Evolutionary conservation across 345 rosid genomes (phyloP).

Genomic region (Ricinus communis): DNA sequence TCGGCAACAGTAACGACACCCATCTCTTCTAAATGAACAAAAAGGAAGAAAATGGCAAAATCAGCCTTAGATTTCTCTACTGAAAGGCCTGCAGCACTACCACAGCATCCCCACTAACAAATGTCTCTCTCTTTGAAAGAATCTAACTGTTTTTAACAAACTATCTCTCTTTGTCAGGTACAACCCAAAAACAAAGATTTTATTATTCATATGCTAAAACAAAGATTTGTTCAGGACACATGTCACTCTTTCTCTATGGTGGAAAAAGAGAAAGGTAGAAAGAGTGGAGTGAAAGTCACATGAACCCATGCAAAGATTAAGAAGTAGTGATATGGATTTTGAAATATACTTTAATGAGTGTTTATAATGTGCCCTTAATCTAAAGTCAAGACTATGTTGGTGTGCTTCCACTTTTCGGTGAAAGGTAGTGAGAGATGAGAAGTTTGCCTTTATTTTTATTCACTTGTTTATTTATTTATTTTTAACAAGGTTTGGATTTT

Average conservation of each 20-base stretch:
- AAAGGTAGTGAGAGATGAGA: slow-evolving; percentile 27
- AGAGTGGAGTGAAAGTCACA: slow-evolving; percentile 41
- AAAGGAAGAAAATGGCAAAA: slow-evolving; percentile 6
- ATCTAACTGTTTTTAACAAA: slow-evolving; percentile 27
- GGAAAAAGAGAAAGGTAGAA: slow-evolving; percentile 12
- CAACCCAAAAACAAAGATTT: slow-evolving; percentile 5
- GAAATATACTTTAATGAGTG: slow-evolving; percentile 38
- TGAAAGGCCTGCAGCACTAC: slow-evolving; percentile 20
- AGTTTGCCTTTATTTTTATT: neutral
- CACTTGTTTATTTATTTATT: no score
- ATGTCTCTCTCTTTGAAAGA: no score
- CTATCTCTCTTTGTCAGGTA: slow-evolving; percentile 2
- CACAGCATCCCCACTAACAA: slow-evolving; percentile 9
- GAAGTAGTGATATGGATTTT: slow-evolving; percentile 22
- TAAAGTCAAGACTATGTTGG: slow-evolving; percentile 46
- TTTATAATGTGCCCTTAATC: slow-evolving; percentile 35
- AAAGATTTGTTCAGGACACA: slow-evolving; percentile 12
- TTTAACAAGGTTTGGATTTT: no score
- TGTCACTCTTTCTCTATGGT: neutral
- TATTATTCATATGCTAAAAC: slow-evolving; percentile 18
- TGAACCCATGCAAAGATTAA: slow-evolving; percentile 38
- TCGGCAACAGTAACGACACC: slow-evolving; percentile 80
- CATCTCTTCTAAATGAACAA: slow-evolving; percentile 31
- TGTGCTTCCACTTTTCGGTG: slow-evolving; percentile 63
- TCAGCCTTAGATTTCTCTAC: no score